Evolutionary conservation across 352 stramenopile genomes (phyloP).

Genomic region (Phytophthora sansomeana): DNA sequence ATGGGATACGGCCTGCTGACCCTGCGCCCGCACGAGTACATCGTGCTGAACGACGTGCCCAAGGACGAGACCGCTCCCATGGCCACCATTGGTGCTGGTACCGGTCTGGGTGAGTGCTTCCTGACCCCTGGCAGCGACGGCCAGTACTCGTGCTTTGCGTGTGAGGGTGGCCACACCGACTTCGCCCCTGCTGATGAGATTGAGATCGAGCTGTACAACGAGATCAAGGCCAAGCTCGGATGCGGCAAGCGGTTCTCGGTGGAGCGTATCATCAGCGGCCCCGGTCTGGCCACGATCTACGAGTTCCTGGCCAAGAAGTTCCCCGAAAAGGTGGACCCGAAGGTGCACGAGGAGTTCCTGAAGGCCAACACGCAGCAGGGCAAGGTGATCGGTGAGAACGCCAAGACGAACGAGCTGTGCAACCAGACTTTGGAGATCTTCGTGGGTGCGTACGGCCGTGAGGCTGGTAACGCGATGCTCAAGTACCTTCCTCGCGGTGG

Average conservation of each 20-base stretch:
- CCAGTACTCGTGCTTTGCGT: slow-evolving; percentile 91
- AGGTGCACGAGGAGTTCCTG: too few relatives aligned
- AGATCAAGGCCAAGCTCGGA: slow-evolving; percentile 60
- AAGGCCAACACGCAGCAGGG: too few relatives aligned
- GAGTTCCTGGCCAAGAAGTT: too few relatives aligned
- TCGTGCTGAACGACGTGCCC: slow-evolving; percentile 77
- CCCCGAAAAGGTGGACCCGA: too few relatives aligned
- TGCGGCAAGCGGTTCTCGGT: slow-evolving; percentile 89
- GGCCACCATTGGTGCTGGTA: too few relatives aligned
- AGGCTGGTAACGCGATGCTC: too few relatives aligned
- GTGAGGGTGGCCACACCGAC: slow-evolving; percentile 94
- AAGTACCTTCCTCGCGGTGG: too few relatives aligned
- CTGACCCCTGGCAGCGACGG: slow-evolving; percentile 83
- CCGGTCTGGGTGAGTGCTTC: slow-evolving; percentile 90
- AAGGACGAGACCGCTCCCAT: slow-evolving; percentile 85
- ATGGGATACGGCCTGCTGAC: slow-evolving; percentile 97
- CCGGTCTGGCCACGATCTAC: too few relatives aligned
- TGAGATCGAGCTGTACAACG: slow-evolving; percentile 82
- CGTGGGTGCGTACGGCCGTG: too few relatives aligned
- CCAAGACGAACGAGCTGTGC: too few relatives aligned
- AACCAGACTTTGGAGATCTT: too few relatives aligned
- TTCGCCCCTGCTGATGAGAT: slow-evolving; percentile 89
- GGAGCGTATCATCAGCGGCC: slow-evolving; percentile 86
- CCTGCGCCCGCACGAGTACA: slow-evolving; percentile 91
- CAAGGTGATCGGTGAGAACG: too few relatives aligned